phyloP scores from a whole-genome alignment of 164 flowering plant species.

The Houttuynia cordata region DNA sequence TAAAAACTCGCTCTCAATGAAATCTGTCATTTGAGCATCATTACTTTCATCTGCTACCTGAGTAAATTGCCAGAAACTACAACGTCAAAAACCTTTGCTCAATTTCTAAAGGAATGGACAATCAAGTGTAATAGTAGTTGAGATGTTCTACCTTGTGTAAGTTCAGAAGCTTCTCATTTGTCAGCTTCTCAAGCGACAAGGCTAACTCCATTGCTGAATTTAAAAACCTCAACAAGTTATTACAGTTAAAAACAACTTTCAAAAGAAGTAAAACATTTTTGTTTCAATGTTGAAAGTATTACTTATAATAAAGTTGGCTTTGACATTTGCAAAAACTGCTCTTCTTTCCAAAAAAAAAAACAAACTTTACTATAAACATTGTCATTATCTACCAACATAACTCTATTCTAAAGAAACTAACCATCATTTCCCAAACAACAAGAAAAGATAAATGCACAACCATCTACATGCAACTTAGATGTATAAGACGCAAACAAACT shows the following conservation, averaged over 20 bases:
- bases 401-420: no score
- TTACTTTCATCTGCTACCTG: slow-evolving; percentile 55
- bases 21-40: slow-evolving; percentile 71
- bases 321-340: no score
- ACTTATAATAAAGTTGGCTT: no score
- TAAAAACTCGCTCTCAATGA: slow-evolving; percentile 64
- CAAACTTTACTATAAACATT: no score
- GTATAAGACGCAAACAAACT: not conserved
- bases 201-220: slow-evolving; percentile 15
- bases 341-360: no score
- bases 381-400: no score
- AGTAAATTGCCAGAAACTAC: not conserved
- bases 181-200: slow-evolving; percentile 13
- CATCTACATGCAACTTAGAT: no score
- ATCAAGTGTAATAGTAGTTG: not conserved
- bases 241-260: not conserved
- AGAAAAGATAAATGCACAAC: no score
- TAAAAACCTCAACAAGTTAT: not conserved
- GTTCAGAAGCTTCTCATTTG: slow-evolving; percentile 12
- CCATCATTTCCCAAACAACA: no score
- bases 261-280: no score
- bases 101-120: not conserved
- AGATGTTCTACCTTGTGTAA: slow-evolving; percentile 6
- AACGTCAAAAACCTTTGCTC: not conserved
- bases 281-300: not conserved